These are phyloP conservation scores for Chrysophaeum taylorii DNA, from an alignment of 352 stramenopile genomes.

Conservation along the genomic window DNA sequence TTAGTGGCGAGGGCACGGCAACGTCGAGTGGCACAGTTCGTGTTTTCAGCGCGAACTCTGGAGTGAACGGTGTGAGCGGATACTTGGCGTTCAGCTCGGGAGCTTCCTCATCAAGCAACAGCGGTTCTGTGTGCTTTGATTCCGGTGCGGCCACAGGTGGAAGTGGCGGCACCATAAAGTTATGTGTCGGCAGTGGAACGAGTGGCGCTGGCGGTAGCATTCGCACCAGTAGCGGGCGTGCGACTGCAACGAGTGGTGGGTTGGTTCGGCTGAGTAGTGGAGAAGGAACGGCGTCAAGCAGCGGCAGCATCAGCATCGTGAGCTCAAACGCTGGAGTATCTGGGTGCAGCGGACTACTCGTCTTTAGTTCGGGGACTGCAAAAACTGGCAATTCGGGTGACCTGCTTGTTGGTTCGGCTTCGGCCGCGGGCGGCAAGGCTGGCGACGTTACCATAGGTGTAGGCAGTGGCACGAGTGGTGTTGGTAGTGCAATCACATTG, in stretches of 20 bases:
- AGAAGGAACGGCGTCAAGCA: background rate
- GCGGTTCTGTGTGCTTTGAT: conserved; percentile 50
- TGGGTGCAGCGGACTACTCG: conserved; percentile 34
- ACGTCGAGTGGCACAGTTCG: background rate
- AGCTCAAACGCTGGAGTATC: conserved; percentile 14
- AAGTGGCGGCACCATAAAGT: conserved; percentile 52
- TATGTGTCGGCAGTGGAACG: conserved; percentile 46
- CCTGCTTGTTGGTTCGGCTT: conserved; percentile 53
- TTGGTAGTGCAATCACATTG: too few relatives aligned
- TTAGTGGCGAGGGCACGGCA: background rate
- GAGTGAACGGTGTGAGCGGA: conserved; percentile 34
- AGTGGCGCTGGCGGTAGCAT: conserved; percentile 36
- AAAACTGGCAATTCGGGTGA: conserved; percentile 49
- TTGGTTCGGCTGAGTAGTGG: background rate
- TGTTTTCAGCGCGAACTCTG: background rate
- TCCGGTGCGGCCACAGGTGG: conserved; percentile 49
- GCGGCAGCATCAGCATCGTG: background rate
- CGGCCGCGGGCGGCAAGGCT: conserved; percentile 44
- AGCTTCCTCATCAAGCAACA: conserved; percentile 41
- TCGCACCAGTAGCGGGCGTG: too few relatives aligned
- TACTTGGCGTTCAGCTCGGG: conserved; percentile 33
- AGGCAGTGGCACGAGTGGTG: too few relatives aligned
- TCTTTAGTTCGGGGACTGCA: conserved; percentile 33
- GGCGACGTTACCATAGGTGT: conserved; percentile 51
- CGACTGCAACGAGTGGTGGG: conserved; percentile 13